These are phyloP conservation scores for Mucor saturninus DNA, from an alignment of 371 early-diverging fungal species.

Conservation along the genomic window DNA sequence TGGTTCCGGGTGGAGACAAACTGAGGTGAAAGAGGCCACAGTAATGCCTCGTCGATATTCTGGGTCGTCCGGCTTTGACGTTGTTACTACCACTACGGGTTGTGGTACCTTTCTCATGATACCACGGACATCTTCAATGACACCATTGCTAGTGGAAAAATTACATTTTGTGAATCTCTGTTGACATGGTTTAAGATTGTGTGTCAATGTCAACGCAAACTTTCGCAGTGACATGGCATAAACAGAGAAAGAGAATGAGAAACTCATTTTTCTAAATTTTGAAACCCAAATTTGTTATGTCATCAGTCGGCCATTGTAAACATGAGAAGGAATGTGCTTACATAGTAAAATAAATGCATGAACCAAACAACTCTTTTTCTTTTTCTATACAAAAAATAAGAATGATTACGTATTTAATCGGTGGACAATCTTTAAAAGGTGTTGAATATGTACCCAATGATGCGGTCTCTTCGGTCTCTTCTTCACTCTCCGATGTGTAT, in stretches of 20 bases:
- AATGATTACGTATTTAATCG: slow-evolving; percentile 12
- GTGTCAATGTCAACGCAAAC: not conserved
- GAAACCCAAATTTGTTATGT: not conserved
- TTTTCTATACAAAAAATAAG: not conserved
- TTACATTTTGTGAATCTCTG: not conserved
- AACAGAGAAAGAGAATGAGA: not conserved
- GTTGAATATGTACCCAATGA: not conserved
- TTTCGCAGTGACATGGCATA: not conserved
- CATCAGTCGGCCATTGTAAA: no score
- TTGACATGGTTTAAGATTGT: not conserved
- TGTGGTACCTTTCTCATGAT: slow-evolving; percentile 72
- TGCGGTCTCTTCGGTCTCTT: slow-evolving; percentile 2
- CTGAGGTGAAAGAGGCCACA: slow-evolving; percentile 72
- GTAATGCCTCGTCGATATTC: slow-evolving; percentile 66
- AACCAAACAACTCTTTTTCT: not conserved
- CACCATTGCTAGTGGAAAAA: slow-evolving; percentile 18
- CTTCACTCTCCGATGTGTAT: not conserved
- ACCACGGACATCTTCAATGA: slow-evolving; percentile 55
- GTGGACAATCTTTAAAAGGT: slow-evolving; percentile 11
- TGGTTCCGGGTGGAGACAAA: slow-evolving; percentile 69
- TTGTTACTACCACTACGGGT: slow-evolving; percentile 66
- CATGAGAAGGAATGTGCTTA: no score
- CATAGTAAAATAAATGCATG: no score
- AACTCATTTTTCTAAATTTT: not conserved
- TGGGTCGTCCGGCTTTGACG: slow-evolving; percentile 45